Conservation (phyloP, 2,329 filamentous ascomycete genomes). For the Fusarium beomiforme region DNA sequence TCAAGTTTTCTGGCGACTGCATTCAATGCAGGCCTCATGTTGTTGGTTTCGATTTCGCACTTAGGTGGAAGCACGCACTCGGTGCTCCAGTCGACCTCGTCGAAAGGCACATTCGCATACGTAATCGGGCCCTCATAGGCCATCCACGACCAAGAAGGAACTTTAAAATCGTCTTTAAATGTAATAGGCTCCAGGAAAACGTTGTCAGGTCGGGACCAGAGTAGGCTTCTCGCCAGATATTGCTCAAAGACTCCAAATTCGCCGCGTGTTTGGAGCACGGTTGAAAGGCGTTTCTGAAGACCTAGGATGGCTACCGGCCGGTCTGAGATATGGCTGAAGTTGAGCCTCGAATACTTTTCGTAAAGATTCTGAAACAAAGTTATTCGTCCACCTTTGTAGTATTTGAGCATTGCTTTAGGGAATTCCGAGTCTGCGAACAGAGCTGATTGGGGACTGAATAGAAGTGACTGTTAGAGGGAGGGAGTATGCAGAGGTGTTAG, state of each 20-base stretch:
- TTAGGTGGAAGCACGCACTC: neutral
- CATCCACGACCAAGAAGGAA: conserved; percentile 6
- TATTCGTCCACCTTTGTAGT: neutral
- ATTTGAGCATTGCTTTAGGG: neutral
- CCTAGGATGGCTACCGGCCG: neutral
- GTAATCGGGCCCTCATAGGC: neutral
- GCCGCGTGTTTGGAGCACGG: neutral
- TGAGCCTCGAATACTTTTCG: neutral
- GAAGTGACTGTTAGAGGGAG: neutral
- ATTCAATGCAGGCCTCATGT: neutral
- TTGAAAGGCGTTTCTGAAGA: neutral
- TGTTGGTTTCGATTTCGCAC: too few species aligned
- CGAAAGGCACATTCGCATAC: neutral
- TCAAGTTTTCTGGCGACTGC: neutral
- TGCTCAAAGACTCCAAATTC: neutral
- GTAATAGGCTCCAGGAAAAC: neutral
- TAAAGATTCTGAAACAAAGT: neutral
- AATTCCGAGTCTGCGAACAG: neutral
- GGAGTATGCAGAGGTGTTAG: rapidly evolving
- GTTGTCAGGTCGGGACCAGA: neutral
- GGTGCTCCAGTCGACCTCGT: neutral
- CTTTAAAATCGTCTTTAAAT: neutral
- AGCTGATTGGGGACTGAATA: neutral
- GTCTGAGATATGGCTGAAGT: neutral
- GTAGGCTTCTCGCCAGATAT: neutral